Conservation (phyloP, 73 alveolate genomes). For the Urostyla sp. region DNA sequence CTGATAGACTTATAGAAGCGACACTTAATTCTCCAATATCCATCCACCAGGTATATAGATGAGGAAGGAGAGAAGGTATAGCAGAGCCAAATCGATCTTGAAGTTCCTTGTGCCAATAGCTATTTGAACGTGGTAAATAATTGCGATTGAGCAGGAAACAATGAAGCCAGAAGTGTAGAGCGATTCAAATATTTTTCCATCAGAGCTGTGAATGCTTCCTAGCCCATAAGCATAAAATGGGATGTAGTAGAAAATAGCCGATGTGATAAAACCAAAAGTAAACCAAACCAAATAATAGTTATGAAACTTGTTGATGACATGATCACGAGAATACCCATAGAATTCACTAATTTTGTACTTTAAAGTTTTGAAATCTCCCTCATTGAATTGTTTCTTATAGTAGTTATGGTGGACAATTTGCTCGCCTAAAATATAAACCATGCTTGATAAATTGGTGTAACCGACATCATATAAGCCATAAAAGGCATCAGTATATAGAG, state of each 20-base stretch:
- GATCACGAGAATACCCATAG: conserved; percentile 5
- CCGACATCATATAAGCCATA: background rate
- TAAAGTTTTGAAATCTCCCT: too few species aligned
- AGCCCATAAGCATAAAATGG: too few species aligned
- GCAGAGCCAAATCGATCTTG: background rate
- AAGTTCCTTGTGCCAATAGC: background rate
- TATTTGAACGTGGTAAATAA: background rate
- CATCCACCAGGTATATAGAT: too few species aligned
- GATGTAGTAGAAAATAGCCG: too few species aligned
- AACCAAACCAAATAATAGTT: conserved; percentile 25
- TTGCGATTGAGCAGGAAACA: background rate
- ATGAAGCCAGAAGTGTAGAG: background rate
- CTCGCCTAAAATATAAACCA: background rate
- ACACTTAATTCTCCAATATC: too few species aligned
- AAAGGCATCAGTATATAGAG: background rate
- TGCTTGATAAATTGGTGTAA: conserved; percentile 1
- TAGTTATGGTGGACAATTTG: conserved; percentile 11
- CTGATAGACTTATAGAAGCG: too few species aligned
- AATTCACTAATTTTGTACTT: background rate
- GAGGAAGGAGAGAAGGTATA: background rate
- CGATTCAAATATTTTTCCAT: too few species aligned
- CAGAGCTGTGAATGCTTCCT: too few species aligned
- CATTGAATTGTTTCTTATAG: background rate
- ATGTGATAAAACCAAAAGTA: background rate
- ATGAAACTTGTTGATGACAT: background rate